Conservation (phyloP, 2,329 filamentous ascomycete genomes). For the Spiromastix sp. region DNA sequence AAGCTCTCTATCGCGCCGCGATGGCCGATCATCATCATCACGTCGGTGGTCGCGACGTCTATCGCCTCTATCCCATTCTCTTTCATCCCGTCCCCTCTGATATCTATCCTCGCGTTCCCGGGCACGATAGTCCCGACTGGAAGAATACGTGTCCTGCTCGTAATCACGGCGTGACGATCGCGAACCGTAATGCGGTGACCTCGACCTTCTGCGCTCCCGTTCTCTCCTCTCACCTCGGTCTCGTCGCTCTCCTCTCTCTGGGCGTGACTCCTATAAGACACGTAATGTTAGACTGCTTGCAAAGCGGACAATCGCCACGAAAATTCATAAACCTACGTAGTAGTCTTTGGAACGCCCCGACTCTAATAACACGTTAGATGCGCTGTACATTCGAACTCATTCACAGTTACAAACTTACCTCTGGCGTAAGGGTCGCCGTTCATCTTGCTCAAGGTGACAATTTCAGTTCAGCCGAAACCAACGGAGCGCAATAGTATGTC, state of each 20-base stretch:
- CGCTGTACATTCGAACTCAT: slow-evolving; percentile 24
- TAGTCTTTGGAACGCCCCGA: slow-evolving; percentile 44
- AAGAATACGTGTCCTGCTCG: slow-evolving; percentile 79
- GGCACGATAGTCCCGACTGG: slow-evolving; percentile 84
- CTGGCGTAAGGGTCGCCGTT: slow-evolving; percentile 78
- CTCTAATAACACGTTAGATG: slow-evolving; percentile 31
- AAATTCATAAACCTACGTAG: slow-evolving; percentile 33
- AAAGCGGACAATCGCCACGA: slow-evolving; percentile 3
- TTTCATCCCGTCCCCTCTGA: slow-evolving; percentile 59
- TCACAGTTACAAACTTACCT: slow-evolving; percentile 43
- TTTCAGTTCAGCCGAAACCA: not conserved
- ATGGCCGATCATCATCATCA: slow-evolving; percentile 54
- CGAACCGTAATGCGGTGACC: slow-evolving; percentile 69
- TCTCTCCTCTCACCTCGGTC: slow-evolving; percentile 33
- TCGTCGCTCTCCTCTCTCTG: slow-evolving; percentile 35
- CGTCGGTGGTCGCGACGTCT: slow-evolving; percentile 52
- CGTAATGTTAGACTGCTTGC: slow-evolving; percentile 16
- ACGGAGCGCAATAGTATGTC: no score
- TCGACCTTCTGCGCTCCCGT: slow-evolving; percentile 63
- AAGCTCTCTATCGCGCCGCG: slow-evolving; percentile 47
- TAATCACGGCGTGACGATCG: slow-evolving; percentile 59
- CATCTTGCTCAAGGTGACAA: slow-evolving; percentile 39
- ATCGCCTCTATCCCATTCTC: slow-evolving; percentile 61
- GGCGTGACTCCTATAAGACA: slow-evolving; percentile 34
- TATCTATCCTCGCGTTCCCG: slow-evolving; percentile 91